phyloP scores from a whole-genome alignment of 176 grass and related monocot genomes.

The Lolium rigidum region DNA sequence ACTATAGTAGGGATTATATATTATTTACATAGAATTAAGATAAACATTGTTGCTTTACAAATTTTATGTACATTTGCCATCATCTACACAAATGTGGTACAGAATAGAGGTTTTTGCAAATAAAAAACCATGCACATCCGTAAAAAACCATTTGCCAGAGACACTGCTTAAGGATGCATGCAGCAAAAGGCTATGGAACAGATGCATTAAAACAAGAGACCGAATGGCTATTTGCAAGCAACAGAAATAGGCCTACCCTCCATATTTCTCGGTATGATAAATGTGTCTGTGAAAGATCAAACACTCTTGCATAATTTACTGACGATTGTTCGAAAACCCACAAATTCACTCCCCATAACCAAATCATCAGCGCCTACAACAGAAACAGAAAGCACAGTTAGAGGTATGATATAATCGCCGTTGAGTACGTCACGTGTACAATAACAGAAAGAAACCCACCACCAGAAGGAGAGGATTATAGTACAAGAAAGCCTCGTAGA shows the following conservation, averaged over 20 bases:
- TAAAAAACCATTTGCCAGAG: not conserved
- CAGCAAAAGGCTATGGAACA: not conserved
- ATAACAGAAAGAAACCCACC: constrained; percentile 52
- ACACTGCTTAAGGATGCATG: not conserved
- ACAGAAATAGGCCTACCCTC: constrained; percentile 66
- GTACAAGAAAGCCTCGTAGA: constrained; percentile 97
- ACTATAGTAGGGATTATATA: not conserved
- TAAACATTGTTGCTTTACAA: not conserved
- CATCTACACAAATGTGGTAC: not conserved
- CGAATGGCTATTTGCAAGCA: constrained; percentile 11
- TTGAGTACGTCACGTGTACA: not conserved
- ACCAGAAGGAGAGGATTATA: constrained; percentile 97
- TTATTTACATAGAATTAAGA: not conserved
- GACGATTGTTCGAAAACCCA: constrained; percentile 94
- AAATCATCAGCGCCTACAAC: constrained; percentile 91
- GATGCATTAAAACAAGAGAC: not conserved
- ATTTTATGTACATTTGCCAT: not conserved
- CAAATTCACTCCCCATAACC: constrained; percentile 97
- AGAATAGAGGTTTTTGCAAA: not conserved
- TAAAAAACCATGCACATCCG: not conserved
- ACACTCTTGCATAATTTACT: constrained; percentile 82
- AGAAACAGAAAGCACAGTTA: constrained; percentile 37
- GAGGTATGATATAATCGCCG: not conserved
- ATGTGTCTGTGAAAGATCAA: constrained; percentile 93
- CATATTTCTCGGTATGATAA: constrained; percentile 90